Percentiles rank a stretch among this genome's conserved stretches.
Evolutionary conservation across 1,139 yeast species (phyloP).

Genomic region (Zhuliangozyma parablackwelliae): DNA sequence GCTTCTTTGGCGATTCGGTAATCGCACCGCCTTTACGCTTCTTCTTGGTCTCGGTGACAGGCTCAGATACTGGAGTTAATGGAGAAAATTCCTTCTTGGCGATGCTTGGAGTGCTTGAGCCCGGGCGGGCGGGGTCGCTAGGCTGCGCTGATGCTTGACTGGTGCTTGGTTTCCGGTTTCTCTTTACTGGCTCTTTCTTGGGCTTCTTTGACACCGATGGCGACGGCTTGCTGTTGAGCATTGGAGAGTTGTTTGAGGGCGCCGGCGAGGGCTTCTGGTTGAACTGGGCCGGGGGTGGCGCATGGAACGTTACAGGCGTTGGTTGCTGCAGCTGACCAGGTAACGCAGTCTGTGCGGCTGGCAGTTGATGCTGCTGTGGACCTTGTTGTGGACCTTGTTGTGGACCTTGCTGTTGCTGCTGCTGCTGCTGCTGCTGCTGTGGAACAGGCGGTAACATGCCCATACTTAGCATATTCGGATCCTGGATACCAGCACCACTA

Average conservation of each 20-base stretch:
- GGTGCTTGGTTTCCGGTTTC: constrained; percentile 33
- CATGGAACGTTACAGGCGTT: too few species aligned
- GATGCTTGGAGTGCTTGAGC: constrained; percentile 21
- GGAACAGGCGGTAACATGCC: constrained; percentile 14
- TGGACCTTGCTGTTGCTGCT: constrained; percentile 11
- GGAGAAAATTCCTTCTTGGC: constrained; percentile 38
- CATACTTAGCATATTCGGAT: constrained; percentile 3
- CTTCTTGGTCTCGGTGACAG: constrained; percentile 23
- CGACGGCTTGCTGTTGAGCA: constrained; percentile 32
- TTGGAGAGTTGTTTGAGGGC: constrained; percentile 27
- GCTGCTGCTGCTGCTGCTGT: constrained; percentile 11
- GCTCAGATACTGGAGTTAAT: constrained; percentile 42
- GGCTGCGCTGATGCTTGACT: constrained; percentile 2
- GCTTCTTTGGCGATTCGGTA: constrained; percentile 35
- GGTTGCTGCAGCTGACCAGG: too few species aligned
- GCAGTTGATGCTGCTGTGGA: constrained; percentile 1
- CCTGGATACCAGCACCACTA: constrained; percentile 18
- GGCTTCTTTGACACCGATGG: constrained; percentile 23
- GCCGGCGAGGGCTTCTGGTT: constrained; percentile 24
- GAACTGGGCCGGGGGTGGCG: constrained; percentile 10
- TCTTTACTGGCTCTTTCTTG: constrained; percentile 28
- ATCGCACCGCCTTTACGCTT: constrained; percentile 20
- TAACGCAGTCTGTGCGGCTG: constrained; percentile 6
- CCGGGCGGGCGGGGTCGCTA: constrained; percentile 1
- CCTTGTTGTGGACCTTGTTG: constrained; percentile 8